Conservation (phyloP, 2,329 filamentous ascomycete species). For the Neodidymelliopsis sp. region DNA sequence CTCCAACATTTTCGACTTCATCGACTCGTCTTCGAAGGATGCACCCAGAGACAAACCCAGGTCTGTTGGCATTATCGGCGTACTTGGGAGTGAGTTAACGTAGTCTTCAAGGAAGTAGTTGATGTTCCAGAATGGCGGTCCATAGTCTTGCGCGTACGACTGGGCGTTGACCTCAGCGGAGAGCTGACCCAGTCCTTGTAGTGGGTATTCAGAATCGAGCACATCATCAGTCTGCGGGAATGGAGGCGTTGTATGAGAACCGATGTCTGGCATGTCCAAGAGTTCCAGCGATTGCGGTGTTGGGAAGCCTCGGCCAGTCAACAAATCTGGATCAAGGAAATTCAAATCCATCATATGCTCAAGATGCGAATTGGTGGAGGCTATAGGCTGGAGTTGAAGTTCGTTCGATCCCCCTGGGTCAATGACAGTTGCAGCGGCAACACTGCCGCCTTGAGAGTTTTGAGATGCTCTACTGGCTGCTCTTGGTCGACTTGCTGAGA, state of each 20-base stretch:
- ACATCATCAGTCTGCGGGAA: conserved; percentile 2
- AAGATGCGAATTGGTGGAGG: background rate
- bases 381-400: background rate
- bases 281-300: conserved; percentile 18
- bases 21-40: conserved; percentile 1
- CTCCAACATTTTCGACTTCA: conserved; percentile 3
- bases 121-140: conserved; percentile 23
- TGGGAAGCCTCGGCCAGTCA: conserved; percentile 7
- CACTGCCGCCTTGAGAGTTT: background rate
- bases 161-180: conserved; percentile 15
- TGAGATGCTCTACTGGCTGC: conserved; percentile 1
- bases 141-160: conserved; percentile 16
- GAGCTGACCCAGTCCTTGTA: conserved; percentile 9
- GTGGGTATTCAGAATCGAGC: background rate
- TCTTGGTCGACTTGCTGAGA: conserved; percentile 5
- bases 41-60: background rate
- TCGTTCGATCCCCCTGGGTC: background rate
- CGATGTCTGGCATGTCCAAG: conserved; percentile 9
- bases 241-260: background rate
- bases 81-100: conserved; percentile 10
- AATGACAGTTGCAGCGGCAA: background rate
- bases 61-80: conserved; percentile 13
- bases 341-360: conserved; percentile 15
- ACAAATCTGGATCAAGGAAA: conserved; percentile 15
- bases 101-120: conserved; percentile 26